Conservation (phyloP, 331 rosid genomes). For the Acacia concinna region DNA sequence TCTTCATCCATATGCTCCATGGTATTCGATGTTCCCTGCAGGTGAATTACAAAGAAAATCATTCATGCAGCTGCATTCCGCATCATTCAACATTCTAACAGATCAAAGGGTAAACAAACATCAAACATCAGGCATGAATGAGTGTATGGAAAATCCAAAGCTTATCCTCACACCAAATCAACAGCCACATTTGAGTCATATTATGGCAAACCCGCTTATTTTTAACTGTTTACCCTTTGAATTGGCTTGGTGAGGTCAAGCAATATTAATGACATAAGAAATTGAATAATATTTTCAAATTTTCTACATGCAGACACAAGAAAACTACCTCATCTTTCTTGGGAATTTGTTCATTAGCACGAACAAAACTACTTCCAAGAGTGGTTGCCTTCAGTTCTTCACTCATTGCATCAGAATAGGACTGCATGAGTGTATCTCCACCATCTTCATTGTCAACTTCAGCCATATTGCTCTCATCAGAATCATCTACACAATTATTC, state of each 20-base stretch:
- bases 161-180: not conserved
- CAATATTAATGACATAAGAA: not conserved
- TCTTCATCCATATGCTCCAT: slow-evolving; percentile 71
- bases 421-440: slow-evolving; percentile 58
- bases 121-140: not conserved
- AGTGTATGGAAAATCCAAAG: not conserved
- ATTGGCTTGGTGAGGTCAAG: slow-evolving; percentile 4
- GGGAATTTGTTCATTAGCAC: slow-evolving; percentile 70
- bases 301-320: slow-evolving; percentile 21
- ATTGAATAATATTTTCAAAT: not conserved
- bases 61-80: slow-evolving; percentile 13
- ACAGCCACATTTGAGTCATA: not conserved
- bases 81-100: no score
- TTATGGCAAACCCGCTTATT: not conserved
- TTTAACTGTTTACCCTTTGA: not conserved
- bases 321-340: slow-evolving; percentile 69
- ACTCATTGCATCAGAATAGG: slow-evolving; percentile 77
- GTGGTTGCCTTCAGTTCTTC: slow-evolving; percentile 70
- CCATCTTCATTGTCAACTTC: slow-evolving; percentile 44
- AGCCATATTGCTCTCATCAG: slow-evolving; percentile 60
- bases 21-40: slow-evolving; percentile 68
- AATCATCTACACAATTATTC: slow-evolving; percentile 58
- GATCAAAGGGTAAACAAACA: no score
- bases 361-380: slow-evolving; percentile 74
- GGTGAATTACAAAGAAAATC: slow-evolving; percentile 12